Evolutionary conservation across 2,329 filamentous ascomycete genomes (phyloP), one percentile per base, ranked within the genome.

Genomic region (Fusarium acutatum): DNA sequence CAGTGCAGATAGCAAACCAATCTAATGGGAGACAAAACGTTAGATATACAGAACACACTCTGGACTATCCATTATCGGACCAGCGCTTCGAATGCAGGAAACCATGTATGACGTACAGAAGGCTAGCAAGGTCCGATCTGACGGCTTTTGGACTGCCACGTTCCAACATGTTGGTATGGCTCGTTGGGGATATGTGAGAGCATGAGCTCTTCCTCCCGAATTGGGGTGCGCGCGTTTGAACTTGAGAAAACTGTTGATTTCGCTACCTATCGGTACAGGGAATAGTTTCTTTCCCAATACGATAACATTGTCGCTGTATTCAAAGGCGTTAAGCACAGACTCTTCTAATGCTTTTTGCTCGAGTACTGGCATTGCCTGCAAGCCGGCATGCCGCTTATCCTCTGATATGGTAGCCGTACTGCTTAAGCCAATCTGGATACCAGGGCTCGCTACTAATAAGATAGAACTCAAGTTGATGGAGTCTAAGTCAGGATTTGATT

Each of bases 231-330:
- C 43, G 58, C 58, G 58, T 60, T 60, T 60, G 58, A 60, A 60
- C 35, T 60, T 60, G 58, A 60, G 58, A 60, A 60, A 60, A 40
- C 58, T 60, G 22, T 60, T 60, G 58, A 60, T 60, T 50, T 60
- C 58, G 58, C 58, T 52, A 52, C 58, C 58, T 37, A 60, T 52
- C 37, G 58, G 58, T 60, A 60, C 44, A 49, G 58, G 34, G 46
- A 60, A 60, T n/a, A 26, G 35, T 41, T 60, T 60, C 58, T 60
- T n/a, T 50, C 46, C 49, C 6, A 53, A 52, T 61, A 44, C n/a
- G 24, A 58, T 32, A 61, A 44, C 32, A 24, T 41, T 44, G 40
- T 30, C 40, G 59, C 59, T 52, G 49, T 44, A 53, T 58, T 58
- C 54, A 61, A 50, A 61, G 59, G 37, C 47, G 49, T 40, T 30